Evolutionary conservation across 2,329 filamentous ascomycete species (phyloP).

Genomic region (Monosporascus sp.): DNA sequence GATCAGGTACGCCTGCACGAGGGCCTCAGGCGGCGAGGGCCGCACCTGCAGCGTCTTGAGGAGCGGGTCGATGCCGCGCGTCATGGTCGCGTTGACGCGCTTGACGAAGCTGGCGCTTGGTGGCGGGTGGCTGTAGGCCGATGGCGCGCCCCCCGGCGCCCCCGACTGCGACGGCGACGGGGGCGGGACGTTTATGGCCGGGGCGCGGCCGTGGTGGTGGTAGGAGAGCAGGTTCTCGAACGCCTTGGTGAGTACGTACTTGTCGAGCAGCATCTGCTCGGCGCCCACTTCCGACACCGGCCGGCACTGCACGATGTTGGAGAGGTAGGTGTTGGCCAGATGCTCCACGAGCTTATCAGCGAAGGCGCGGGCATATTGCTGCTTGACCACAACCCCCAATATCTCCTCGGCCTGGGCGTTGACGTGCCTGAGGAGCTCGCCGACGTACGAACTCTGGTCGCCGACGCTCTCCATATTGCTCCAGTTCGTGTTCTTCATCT

Average conservation of each 20-base stretch:
- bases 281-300: constrained; percentile 92
- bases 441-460: constrained; percentile 89
- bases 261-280: constrained; percentile 95
- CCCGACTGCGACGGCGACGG: neutral
- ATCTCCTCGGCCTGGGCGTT: constrained; percentile 70
- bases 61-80: constrained; percentile 74
- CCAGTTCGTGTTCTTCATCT: constrained; percentile 97
- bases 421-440: constrained; percentile 69
- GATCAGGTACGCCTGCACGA: constrained; percentile 96
- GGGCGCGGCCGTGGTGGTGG: constrained; percentile 41
- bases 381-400: constrained; percentile 73
- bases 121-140: constrained; percentile 25
- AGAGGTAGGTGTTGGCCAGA: constrained; percentile 71
- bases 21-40: constrained; percentile 81
- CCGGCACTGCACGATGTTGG: constrained; percentile 79
- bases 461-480: constrained; percentile 87
- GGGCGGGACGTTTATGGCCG: constrained; percentile 15
- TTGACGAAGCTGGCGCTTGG: constrained; percentile 66
- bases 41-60: constrained; percentile 96
- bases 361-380: constrained; percentile 89
- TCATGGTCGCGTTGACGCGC: constrained; percentile 77
- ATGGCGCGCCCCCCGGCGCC: too few species aligned
- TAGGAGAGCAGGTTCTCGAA: constrained; percentile 66
- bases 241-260: constrained; percentile 80
- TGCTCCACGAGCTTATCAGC: constrained; percentile 94